Conservation (phyloP, 1,284 basidiomycete species). For the Chiua sp. region DNA sequence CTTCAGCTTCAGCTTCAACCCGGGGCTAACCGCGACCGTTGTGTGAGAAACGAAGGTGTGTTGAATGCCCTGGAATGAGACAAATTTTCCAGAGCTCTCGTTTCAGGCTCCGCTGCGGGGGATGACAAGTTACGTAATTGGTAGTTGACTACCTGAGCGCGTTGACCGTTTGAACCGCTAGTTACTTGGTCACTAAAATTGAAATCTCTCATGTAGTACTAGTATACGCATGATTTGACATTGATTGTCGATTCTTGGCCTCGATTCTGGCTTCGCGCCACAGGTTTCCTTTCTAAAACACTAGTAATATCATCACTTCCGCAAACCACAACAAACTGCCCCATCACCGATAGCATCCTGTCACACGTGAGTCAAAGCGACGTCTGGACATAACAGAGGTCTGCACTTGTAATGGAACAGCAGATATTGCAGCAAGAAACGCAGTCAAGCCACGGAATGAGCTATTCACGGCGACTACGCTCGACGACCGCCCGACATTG, state of each 20-base stretch:
- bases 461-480: conserved; percentile 75
- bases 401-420: conserved; percentile 45
- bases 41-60: too few relatives aligned
- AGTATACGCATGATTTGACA: too few relatives aligned
- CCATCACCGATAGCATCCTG: conserved; percentile 66
- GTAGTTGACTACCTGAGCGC: too few relatives aligned
- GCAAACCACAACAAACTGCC: conserved; percentile 54
- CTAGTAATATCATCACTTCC: conserved; percentile 46
- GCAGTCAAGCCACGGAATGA: conserved; percentile 72
- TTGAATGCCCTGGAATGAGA: too few relatives aligned
- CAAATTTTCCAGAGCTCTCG: too few relatives aligned
- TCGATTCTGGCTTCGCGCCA: conserved; percentile 38
- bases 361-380: neutral
- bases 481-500: conserved; percentile 73
- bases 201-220: too few relatives aligned
- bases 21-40: too few relatives aligned
- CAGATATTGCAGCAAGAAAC: conserved; percentile 74
- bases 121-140: too few relatives aligned
- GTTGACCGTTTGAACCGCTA: too few relatives aligned
- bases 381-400: neutral
- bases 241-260: conserved; percentile 14
- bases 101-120: too few relatives aligned
- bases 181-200: too few relatives aligned
- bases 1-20: too few relatives aligned
- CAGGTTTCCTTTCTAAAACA: conserved; percentile 46